phyloP scores from a whole-genome alignment of 2,329 filamentous ascomycete species.

The Podosphaera xanthii region DNA sequence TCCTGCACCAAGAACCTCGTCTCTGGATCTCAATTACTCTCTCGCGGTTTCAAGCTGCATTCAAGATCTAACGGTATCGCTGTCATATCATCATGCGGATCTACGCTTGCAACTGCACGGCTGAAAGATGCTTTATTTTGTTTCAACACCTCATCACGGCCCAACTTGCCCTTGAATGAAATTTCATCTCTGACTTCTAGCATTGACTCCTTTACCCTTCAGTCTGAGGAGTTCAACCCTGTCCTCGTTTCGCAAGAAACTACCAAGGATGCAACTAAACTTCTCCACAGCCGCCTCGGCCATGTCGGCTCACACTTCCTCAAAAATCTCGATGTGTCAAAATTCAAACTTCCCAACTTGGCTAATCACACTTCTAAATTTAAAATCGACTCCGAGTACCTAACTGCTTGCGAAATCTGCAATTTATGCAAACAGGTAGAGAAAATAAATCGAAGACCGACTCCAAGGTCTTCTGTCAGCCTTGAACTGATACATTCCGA shows the following conservation, averaged over 20 bases:
- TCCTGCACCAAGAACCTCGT: not conserved
- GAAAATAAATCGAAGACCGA: not conserved
- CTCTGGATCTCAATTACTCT: not conserved
- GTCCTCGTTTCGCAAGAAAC: not conserved
- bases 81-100: not conserved
- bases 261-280: not conserved
- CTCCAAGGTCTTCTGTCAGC: not conserved
- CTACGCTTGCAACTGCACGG: not conserved
- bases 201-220: not conserved
- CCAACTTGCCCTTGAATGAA: not conserved
- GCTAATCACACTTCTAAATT: not conserved
- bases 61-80: not conserved
- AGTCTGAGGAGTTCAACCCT: too few species aligned
- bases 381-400: not conserved
- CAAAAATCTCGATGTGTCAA: not conserved
- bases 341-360: not conserved
- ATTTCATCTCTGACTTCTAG: not conserved
- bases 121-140: not conserved
- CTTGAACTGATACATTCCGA: not conserved
- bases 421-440: not conserved
- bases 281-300: not conserved
- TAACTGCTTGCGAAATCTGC: not conserved
- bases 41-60: not conserved
- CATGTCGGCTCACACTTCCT: not conserved
- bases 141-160: not conserved